Percentiles rank a stretch among this genome's conserved stretches.
Conservation (phyloP, 192 early-diverging fungal species). For the Coemansia sp. region DNA sequence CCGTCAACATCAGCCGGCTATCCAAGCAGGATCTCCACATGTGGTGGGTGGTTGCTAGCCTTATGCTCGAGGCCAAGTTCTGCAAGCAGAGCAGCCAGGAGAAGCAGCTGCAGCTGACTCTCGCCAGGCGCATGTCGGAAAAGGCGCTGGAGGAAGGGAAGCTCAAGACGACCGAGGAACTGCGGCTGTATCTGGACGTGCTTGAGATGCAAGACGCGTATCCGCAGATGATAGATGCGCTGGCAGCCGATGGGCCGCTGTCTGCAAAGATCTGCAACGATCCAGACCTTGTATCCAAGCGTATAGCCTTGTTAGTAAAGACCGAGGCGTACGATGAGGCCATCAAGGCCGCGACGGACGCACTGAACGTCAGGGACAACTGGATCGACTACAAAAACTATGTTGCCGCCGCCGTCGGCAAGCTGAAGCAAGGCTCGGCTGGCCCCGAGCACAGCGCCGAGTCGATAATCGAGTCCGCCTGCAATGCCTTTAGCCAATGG, state of each 20-base stretch:
- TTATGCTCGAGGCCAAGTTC: constrained; percentile 67
- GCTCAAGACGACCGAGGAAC: constrained; percentile 69
- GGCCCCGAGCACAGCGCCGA: constrained; percentile 1
- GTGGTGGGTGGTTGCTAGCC: constrained; percentile 82
- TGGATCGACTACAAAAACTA: constrained; percentile 50
- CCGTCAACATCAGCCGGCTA: constrained; percentile 75
- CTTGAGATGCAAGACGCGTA: constrained; percentile 60
- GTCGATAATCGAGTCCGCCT: neutral
- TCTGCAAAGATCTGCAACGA: constrained; percentile 67
- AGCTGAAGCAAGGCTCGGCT: neutral
- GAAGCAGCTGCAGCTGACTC: constrained; percentile 56
- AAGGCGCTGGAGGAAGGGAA: constrained; percentile 69
- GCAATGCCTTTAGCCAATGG: constrained; percentile 25
- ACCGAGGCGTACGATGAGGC: constrained; percentile 53
- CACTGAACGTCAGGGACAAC: constrained; percentile 51
- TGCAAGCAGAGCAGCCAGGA: constrained; percentile 22
- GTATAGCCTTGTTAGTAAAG: constrained; percentile 55
- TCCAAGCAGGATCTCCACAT: constrained; percentile 77
- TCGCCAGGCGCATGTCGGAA: constrained; percentile 82
- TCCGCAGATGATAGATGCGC: constrained; percentile 49
- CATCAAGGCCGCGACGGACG: constrained; percentile 33
- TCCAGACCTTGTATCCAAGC: constrained; percentile 64
- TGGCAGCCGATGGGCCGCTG: constrained; percentile 58
- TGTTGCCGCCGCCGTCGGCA: constrained; percentile 21
- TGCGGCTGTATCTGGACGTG: constrained; percentile 73